Evolutionary conservation across 1,139 yeast species (phyloP).

Genomic region (Scheffersomyces segobiensis): DNA sequence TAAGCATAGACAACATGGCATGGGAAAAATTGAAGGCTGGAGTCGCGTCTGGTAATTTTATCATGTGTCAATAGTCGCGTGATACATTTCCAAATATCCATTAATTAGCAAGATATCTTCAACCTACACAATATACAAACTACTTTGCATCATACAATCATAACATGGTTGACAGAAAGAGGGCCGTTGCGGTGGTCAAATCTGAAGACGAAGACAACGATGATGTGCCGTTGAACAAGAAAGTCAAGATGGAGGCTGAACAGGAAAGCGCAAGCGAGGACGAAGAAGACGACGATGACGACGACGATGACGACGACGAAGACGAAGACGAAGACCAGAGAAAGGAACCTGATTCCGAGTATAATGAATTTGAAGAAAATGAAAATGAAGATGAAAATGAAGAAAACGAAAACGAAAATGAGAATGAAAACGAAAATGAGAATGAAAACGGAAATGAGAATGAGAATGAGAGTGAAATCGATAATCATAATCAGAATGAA

Average conservation of each 20-base stretch:
- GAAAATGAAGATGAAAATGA: slow-evolving; percentile 11
- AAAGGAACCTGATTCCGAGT: background rate
- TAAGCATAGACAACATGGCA: no score
- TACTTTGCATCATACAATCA: background rate
- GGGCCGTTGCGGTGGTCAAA: slow-evolving; percentile 19
- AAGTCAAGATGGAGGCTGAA: slow-evolving; percentile 17
- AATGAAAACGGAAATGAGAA: slow-evolving; percentile 10
- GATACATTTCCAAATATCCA: background rate
- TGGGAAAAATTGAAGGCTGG: background rate
- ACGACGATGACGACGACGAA: slow-evolving; percentile 16
- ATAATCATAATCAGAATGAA: slow-evolving; percentile 9
- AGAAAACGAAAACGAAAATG: slow-evolving; percentile 3
- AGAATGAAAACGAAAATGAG: slow-evolving; percentile 4
- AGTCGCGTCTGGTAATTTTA: background rate
- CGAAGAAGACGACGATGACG: slow-evolving; percentile 12
- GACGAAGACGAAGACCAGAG: slow-evolving; percentile 15
- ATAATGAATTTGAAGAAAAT: slow-evolving; percentile 2
- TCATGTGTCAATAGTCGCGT: background rate
- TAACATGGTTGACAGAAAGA: slow-evolving; percentile 35
- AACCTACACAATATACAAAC: background rate
- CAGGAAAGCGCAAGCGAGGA: slow-evolving; percentile 5
- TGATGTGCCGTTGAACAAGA: slow-evolving; percentile 37
- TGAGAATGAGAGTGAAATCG: slow-evolving; percentile 10
- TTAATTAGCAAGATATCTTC: background rate
- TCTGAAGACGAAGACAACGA: slow-evolving; percentile 29